Percentiles rank a stretch among this genome's conserved stretches.
Conservation (phyloP, 2,329 filamentous ascomycete species). For the Simplicillium aogashimaense region DNA sequence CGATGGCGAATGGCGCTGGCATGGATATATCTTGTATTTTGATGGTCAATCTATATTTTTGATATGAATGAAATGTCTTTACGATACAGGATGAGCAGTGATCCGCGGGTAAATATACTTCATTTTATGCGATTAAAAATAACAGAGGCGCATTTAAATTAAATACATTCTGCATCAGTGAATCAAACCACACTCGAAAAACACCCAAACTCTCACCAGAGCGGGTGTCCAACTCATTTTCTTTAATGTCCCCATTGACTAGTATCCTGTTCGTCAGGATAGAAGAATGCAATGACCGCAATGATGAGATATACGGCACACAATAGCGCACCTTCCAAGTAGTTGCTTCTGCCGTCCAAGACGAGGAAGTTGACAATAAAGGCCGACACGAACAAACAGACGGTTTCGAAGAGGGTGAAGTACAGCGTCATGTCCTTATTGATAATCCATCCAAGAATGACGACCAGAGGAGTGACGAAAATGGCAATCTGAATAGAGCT, state of each 20-base stretch:
- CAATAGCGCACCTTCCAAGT: slow-evolving; percentile 67
- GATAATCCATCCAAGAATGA: slow-evolving; percentile 63
- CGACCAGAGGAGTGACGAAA: slow-evolving; percentile 60
- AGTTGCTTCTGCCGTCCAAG: slow-evolving; percentile 76
- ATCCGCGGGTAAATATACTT: too few species aligned
- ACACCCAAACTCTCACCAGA: too few species aligned
- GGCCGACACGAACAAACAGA: slow-evolving; percentile 73
- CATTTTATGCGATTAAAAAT: too few species aligned
- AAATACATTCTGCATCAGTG: too few species aligned
- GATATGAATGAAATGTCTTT: too few species aligned
- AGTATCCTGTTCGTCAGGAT: slow-evolving; percentile 40
- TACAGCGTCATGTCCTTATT: slow-evolving; percentile 65
- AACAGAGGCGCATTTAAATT: too few species aligned
- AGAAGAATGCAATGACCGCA: slow-evolving; percentile 56
- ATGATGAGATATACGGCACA: slow-evolving; percentile 62
- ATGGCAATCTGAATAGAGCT: slow-evolving; percentile 65
- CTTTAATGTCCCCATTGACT: slow-evolving; percentile 24
- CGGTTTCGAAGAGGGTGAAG: slow-evolving; percentile 83
- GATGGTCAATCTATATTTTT: too few species aligned
- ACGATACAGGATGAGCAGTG: too few species aligned
- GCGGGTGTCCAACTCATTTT: not conserved
- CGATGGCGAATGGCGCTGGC: too few species aligned
- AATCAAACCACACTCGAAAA: too few species aligned
- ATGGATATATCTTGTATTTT: not conserved
- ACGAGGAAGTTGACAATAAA: slow-evolving; percentile 86